Evolutionary conservation across 352 stramenopile species (phyloP).

Genomic region (Phytophthora syringae): DNA sequence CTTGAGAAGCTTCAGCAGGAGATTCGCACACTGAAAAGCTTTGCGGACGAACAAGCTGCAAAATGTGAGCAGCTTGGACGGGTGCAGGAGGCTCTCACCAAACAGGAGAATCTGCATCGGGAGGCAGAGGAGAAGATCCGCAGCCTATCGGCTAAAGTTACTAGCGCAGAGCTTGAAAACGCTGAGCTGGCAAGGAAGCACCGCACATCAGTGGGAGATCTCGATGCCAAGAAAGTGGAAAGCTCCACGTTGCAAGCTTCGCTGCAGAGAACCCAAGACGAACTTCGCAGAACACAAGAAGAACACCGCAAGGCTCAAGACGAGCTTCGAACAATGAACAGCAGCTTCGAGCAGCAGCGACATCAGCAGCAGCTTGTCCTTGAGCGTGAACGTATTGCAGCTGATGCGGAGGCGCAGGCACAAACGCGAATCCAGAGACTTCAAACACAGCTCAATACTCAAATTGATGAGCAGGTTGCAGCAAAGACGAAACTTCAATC

Average conservation of each 20-base stretch:
- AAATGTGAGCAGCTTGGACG: conserved; percentile 15
- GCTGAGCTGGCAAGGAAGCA: conserved; percentile 10
- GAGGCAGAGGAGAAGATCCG: conserved; percentile 27
- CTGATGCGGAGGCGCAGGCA: conserved; percentile 22
- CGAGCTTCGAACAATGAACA: conserved; percentile 26
- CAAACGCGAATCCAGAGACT: conserved; percentile 30
- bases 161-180: conserved; percentile 14
- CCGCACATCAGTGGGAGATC: conserved; percentile 6
- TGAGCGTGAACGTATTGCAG: conserved; percentile 30
- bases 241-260: conserved; percentile 8
- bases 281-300: conserved; percentile 18
- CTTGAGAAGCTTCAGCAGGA: conserved; percentile 30
- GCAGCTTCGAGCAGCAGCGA: conserved; percentile 33
- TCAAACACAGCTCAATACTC: conserved; percentile 38
- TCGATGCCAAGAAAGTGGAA: conserved; percentile 25
- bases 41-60: conserved; percentile 10
- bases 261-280: conserved; percentile 17
- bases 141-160: conserved; percentile 15
- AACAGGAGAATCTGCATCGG: conserved; percentile 19
- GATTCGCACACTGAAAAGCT: conserved; percentile 17
- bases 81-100: conserved; percentile 23
- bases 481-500: conserved; percentile 33
- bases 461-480: conserved; percentile 35
- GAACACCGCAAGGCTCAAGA: conserved; percentile 29
- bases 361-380: conserved; percentile 29